A percentile compares a stretch with the other conserved stretches of the same genome.
These are phyloP conservation scores for Ceratocystis ficicola DNA, from an alignment of 2,329 filamentous ascomycete species.

Conservation along the genomic window DNA sequence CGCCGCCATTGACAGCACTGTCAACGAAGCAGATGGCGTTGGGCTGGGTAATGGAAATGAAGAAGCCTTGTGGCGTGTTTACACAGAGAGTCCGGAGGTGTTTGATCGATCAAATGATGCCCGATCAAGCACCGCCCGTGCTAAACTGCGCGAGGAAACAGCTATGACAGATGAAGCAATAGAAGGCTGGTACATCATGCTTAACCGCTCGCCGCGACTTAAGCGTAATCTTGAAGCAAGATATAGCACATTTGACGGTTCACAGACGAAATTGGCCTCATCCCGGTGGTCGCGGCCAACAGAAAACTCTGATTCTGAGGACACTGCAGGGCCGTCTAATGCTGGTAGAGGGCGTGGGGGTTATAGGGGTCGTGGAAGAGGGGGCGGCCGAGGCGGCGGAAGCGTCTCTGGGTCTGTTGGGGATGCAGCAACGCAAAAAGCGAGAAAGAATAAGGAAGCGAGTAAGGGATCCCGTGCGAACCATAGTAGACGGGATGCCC, in stretches of 20 bases:
- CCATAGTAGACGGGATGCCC: slow-evolving; percentile 66
- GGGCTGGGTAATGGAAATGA: slow-evolving; percentile 45
- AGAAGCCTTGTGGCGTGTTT: slow-evolving; percentile 60
- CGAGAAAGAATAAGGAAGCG: slow-evolving; percentile 65
- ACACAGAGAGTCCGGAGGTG: slow-evolving; percentile 48
- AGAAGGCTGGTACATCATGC: slow-evolving; percentile 88
- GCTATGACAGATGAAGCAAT: slow-evolving; percentile 88
- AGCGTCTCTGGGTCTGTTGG: slow-evolving; percentile 53
- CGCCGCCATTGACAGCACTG: slow-evolving; percentile 65
- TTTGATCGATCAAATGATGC: slow-evolving; percentile 64
- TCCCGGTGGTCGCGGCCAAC: slow-evolving; percentile 46
- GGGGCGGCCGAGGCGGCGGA: slow-evolving; percentile 36
- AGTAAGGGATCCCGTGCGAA: slow-evolving; percentile 74
- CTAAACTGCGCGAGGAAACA: slow-evolving; percentile 58
- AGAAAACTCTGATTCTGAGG: slow-evolving; percentile 14
- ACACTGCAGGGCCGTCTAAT: slow-evolving; percentile 30
- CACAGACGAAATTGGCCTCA: slow-evolving; percentile 51
- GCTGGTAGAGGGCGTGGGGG: slow-evolving; percentile 36
- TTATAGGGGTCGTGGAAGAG: slow-evolving; percentile 36
- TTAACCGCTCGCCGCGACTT: slow-evolving; percentile 57
- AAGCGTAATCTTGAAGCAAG: slow-evolving; percentile 58
- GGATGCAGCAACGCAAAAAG: slow-evolving; percentile 59
- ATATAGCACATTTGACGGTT: slow-evolving; percentile 52
- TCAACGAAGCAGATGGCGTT: slow-evolving; percentile 39
- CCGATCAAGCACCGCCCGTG: slow-evolving; percentile 42